Conservation (phyloP, 2,329 filamentous ascomycete genomes). For the Berkeleyomyces rouxiae region DNA sequence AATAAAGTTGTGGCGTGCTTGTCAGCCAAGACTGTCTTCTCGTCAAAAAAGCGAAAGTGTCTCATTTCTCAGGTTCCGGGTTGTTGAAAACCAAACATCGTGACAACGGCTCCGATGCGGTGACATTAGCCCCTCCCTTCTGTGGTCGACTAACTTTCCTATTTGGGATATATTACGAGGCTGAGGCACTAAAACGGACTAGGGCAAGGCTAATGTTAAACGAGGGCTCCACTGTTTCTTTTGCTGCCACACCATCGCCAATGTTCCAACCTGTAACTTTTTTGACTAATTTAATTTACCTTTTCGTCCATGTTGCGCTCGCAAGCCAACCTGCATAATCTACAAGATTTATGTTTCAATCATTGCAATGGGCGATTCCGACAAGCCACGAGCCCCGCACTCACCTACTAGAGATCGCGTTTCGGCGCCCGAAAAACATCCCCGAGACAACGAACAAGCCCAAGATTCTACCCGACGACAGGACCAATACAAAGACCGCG, state of each 20-base stretch:
- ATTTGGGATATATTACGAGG: background rate
- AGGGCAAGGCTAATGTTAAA: background rate
- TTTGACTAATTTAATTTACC: background rate
- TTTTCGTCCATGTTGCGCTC: too few relatives aligned
- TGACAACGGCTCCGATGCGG: background rate
- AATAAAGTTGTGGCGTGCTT: background rate
- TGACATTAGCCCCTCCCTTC: background rate
- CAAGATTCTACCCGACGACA: background rate
- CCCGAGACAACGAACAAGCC: background rate
- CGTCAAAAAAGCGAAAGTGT: slow-evolving; percentile 1
- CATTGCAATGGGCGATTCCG: background rate
- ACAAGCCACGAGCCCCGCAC: background rate
- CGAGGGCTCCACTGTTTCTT: background rate
- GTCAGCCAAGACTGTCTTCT: background rate
- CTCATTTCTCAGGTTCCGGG: background rate
- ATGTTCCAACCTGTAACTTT: background rate
- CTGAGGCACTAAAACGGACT: background rate
- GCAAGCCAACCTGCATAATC: too few relatives aligned
- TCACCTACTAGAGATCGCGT: background rate
- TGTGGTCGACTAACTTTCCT: background rate
- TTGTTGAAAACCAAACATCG: background rate
- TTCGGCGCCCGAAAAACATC: background rate
- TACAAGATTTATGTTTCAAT: background rate
- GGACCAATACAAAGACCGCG: background rate
- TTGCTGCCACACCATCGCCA: background rate